Base-by-base conservation (phyloP, 805 yeast species). In the Barnettozyma californica region DNA sequence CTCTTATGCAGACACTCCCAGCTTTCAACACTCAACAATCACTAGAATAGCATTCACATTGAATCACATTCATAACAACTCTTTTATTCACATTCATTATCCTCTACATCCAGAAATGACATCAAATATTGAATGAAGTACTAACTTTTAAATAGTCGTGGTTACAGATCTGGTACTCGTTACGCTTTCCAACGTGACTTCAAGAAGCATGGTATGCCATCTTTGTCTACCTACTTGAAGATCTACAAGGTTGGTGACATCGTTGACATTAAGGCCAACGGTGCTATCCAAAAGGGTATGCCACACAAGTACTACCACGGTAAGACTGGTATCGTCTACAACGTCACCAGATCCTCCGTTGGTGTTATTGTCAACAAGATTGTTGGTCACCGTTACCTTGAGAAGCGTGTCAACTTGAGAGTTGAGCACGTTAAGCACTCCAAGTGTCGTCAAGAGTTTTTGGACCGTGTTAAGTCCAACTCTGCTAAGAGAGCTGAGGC, bases 301-400 rank as follows among this genome's bases (percentile, higher is more conserved):
- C 99, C 99, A 75, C 96, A 89, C 90, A 94, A 94, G 83, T 91
- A 81, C 87, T 94, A 94, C 97, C 97, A 94, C 84, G 99, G 99
- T 79, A 94, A 91, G 85, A 94, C 99, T 63, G 99, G 99, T 85
- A 88, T 94, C 67, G 83, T 94, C 62, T 94, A 83, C 96, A 94
- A 94, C 84, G 95, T 94, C 65, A 92, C 99, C 86, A 94, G 88
- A 84, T 78, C 96, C 58, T 80, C 99, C 60, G 98, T 94, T 62
- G 99, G 99, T 86, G 94, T 94, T 67, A 88, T 94, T 70, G 76
- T 94, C 74, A 87, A 94, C 95, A 94, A 94, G 87, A 83, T 91
- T 75, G 98, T 94, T 68, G 97, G 98, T 76, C 78, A 87, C 95
- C 88, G 98, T 82, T 94, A 92, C 90, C 66, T 94, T 63, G 98